These are phyloP conservation scores for Malus sieversii DNA, from an alignment of 306 rosid genomes.

Conservation along the genomic window DNA sequence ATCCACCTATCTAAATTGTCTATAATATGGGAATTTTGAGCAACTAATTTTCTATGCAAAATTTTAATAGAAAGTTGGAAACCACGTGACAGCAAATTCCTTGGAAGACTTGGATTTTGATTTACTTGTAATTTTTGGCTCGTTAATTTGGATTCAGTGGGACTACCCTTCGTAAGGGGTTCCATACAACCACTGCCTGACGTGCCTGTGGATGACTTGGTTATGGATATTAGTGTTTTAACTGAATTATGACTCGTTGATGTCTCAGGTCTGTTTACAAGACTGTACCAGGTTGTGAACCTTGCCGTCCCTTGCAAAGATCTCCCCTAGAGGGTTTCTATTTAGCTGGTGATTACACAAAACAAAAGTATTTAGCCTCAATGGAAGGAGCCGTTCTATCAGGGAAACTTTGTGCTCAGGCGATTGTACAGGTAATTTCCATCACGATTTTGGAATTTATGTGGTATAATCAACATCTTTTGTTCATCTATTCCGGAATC, in stretches of 20 bases:
- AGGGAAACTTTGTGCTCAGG: conserved; percentile 95
- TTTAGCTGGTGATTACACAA: conserved; percentile 93
- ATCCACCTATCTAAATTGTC: background rate
- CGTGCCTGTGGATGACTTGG: background rate
- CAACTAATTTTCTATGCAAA: background rate
- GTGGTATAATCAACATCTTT: background rate
- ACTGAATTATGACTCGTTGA: conserved; percentile 7
- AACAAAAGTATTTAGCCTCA: conserved; percentile 92
- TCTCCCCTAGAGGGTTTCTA: conserved; percentile 93
- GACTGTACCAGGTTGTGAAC: conserved; percentile 81
- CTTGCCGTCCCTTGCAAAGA: conserved; percentile 87
- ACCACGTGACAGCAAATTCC: background rate
- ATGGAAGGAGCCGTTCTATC: conserved; percentile 99
- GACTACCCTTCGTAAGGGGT: background rate
- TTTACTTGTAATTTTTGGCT: background rate
- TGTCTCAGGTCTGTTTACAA: conserved; percentile 82
- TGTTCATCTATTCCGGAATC: background rate
- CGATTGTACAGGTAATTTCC: conserved; percentile 75
- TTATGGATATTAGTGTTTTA: too few species aligned
- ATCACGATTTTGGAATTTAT: background rate
- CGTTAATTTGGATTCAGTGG: background rate
- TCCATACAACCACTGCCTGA: background rate
- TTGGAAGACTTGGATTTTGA: background rate
- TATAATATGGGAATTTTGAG: background rate
- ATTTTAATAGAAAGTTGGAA: background rate